Conservation (phyloP, 1,284 basidiomycete genomes). For the Lentinula novae-zelandiae region DNA sequence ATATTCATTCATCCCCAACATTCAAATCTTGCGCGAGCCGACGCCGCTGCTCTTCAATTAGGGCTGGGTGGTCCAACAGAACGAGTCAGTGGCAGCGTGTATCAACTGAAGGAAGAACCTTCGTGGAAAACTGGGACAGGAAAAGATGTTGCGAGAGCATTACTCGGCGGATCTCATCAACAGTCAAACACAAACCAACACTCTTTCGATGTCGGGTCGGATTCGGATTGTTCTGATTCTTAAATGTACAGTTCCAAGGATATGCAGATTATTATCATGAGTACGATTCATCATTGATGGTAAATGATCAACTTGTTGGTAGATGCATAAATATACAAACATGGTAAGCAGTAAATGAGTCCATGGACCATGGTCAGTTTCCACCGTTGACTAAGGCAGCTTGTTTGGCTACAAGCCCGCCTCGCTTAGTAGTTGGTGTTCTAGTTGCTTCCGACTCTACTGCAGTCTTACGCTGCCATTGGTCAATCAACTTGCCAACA, state of each 20-base stretch:
- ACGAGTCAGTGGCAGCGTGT: constrained; percentile 24
- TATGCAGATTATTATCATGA: not conserved
- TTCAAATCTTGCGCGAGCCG: constrained; percentile 61
- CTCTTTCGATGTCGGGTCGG: constrained; percentile 1
- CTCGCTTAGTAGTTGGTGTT: constrained; percentile 30
- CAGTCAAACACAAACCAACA: not conserved
- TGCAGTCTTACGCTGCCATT: constrained; percentile 77
- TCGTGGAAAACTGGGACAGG: constrained; percentile 38
- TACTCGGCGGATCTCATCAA: constrained; percentile 7
- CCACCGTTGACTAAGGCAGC: constrained; percentile 33
- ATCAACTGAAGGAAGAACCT: constrained; percentile 26
- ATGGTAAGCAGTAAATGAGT: not conserved
- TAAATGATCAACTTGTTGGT: not conserved
- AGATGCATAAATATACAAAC: constrained; percentile 7
- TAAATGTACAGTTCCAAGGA: not conserved
- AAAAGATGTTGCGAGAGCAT: constrained; percentile 20
- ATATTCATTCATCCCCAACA: constrained; percentile 61
- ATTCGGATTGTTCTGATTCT: constrained; percentile 9
- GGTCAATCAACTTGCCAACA: constrained; percentile 76
- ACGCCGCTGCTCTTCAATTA: constrained; percentile 51
- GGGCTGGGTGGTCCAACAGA: constrained; percentile 45
- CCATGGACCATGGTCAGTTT: not conserved
- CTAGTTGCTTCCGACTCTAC: constrained; percentile 48
- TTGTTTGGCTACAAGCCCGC: constrained; percentile 37
- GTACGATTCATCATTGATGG: not conserved